Conservation (phyloP, 116 monocot genomes). For the Cymodocea nodosa region DNA sequence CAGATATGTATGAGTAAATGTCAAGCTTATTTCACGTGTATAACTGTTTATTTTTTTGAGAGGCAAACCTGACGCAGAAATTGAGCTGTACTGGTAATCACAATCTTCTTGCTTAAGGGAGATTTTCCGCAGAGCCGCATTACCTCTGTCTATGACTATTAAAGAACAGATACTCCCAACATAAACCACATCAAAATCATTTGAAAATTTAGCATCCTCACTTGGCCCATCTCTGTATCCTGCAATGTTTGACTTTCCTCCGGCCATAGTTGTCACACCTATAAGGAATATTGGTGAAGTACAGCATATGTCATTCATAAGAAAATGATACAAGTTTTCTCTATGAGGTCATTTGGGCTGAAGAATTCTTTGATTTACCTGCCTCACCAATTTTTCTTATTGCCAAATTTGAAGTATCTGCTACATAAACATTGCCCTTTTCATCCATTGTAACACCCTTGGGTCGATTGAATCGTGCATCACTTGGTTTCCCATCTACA, state of each 20-base stretch:
- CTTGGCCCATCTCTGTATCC: conserved; percentile 98
- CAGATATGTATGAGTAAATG: neutral
- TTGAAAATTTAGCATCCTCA: conserved; percentile 96
- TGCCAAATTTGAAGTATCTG: conserved; percentile 78
- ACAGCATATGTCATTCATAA: too few relatives aligned
- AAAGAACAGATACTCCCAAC: conserved; percentile 75
- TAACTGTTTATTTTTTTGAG: neutral
- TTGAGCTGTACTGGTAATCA: conserved; percentile 46
- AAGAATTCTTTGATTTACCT: conserved; percentile 24
- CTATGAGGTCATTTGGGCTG: too few relatives aligned
- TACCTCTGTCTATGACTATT: conserved; percentile 89
- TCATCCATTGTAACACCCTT: conserved; percentile 88
- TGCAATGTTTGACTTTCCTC: conserved; percentile 82
- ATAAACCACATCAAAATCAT: conserved; percentile 84
- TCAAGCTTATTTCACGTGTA: too few relatives aligned
- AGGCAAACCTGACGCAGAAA: conserved; percentile 13
- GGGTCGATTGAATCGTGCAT: conserved; percentile 80
- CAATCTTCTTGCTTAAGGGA: conserved; percentile 89
- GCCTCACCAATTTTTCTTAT: conserved; percentile 88
- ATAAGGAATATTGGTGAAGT: neutral
- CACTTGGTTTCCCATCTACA: conserved; percentile 93
- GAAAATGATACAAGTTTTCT: too few relatives aligned
- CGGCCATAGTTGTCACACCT: conserved; percentile 99
- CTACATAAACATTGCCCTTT: conserved; percentile 94
- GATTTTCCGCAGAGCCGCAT: conserved; percentile 93